These are phyloP conservation scores for Cardiospermum halicacabum DNA, from an alignment of 345 rosid genomes.

Conservation along the genomic window DNA sequence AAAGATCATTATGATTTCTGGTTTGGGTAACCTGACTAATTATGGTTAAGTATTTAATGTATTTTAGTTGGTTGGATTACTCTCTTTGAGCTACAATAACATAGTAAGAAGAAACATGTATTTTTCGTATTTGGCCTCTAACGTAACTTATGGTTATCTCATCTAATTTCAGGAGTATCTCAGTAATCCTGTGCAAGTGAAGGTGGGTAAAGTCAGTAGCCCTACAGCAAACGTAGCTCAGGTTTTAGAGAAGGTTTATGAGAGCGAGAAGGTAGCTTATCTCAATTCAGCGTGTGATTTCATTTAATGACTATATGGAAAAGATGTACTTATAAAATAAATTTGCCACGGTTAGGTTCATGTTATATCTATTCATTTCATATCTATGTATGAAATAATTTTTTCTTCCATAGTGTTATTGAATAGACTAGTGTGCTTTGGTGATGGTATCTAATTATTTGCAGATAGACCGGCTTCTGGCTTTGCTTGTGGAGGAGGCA, in stretches of 20 bases:
- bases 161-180: conserved; percentile 32
- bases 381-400: not conserved
- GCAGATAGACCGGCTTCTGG: conserved; percentile 34
- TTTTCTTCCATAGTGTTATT: not conserved
- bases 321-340: not conserved
- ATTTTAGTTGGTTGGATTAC: not conserved
- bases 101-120: not conserved
- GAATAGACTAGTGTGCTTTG: not conserved
- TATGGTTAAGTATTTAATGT: not conserved
- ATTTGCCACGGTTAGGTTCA: not conserved
- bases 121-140: not conserved
- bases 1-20: not conserved
- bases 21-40: not conserved
- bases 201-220: conserved; percentile 40
- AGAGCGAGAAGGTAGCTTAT: conserved; percentile 34
- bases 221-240: conserved; percentile 39
- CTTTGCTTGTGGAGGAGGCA: conserved; percentile 31
- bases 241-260: conserved; percentile 29
- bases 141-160: not conserved
- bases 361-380: no score
- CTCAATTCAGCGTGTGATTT: not conserved
- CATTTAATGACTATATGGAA: not conserved
- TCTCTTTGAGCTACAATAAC: not conserved
- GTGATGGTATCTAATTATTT: conserved; percentile 11
- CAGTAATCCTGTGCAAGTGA: conserved; percentile 32